phyloP scores from a whole-genome alignment of 345 rosid species.

The Melastoma malabathricum region DNA sequence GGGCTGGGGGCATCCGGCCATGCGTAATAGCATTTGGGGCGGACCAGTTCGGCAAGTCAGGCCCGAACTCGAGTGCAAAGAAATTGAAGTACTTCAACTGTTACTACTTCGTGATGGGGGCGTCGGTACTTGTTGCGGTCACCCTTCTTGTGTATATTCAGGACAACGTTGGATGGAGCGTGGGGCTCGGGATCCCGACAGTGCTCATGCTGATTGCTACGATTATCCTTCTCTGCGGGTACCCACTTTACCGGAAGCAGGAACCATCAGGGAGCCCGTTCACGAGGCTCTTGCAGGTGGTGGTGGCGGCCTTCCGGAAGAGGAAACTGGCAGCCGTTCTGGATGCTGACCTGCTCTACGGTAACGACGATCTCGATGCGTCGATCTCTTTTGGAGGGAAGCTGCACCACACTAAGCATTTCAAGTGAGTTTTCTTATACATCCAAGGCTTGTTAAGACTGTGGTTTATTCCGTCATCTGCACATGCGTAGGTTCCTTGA shows the following conservation, averaged over 20 bases:
- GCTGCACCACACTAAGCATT: slow-evolving; percentile 31
- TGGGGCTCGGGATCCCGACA: slow-evolving; percentile 77
- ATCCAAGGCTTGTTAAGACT: neutral
- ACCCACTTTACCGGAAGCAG: slow-evolving; percentile 56
- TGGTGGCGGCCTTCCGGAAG: slow-evolving; percentile 54
- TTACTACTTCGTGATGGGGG: slow-evolving; percentile 86
- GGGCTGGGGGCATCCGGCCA: slow-evolving; percentile 90
- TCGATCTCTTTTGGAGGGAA: slow-evolving; percentile 56
- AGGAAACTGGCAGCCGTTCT: slow-evolving; percentile 34
- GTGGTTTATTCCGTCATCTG: neutral
- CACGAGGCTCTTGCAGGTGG: slow-evolving; percentile 67
- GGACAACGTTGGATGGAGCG: slow-evolving; percentile 77
- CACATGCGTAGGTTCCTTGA: slow-evolving; percentile 42
- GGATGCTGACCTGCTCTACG: slow-evolving; percentile 38
- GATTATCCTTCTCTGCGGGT: slow-evolving; percentile 38
- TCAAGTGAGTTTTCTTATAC: no score
- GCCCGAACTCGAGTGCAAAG: slow-evolving; percentile 35
- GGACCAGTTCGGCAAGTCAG: slow-evolving; percentile 47
- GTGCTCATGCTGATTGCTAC: slow-evolving; percentile 56
- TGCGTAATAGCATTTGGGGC: slow-evolving; percentile 88
- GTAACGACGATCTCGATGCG: slow-evolving; percentile 57
- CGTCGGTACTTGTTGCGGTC: slow-evolving; percentile 45
- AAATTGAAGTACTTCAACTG: slow-evolving; percentile 80
- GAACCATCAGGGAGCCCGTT: slow-evolving; percentile 83
- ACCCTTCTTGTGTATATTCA: slow-evolving; percentile 71